A percentile compares a stretch with the other conserved stretches of the same genome.
These are phyloP conservation scores for Trichoderma sp. DNA, from an alignment of 2,329 filamentous ascomycete genomes.

Conservation along the genomic window DNA sequence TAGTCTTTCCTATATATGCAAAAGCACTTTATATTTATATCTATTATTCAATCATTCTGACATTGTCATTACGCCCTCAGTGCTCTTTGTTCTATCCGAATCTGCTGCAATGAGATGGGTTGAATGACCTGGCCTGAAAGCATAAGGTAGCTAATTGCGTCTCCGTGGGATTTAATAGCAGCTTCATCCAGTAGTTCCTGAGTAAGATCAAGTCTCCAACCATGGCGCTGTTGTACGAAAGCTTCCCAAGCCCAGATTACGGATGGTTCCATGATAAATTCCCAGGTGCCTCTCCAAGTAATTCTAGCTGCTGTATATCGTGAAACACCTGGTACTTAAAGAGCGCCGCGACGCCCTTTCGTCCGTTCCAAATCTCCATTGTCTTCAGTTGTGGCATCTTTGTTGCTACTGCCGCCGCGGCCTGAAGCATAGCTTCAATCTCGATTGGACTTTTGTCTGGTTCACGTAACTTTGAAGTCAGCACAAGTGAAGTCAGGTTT, in stretches of 20 bases:
- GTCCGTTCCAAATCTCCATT: conserved; percentile 37
- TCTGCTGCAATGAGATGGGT: conserved; percentile 23
- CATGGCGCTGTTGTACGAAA: conserved; percentile 16
- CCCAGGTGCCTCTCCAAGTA: conserved; percentile 22
- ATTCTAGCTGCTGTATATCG: conserved; percentile 18
- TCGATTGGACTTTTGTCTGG: conserved; percentile 17
- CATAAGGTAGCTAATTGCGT: conserved; percentile 23
- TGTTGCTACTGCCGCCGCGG: conserved; percentile 27
- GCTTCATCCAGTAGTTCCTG: conserved; percentile 20
- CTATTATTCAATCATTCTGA: not conserved
- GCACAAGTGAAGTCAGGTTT: conserved; percentile 29
- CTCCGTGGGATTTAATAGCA: conserved; percentile 23
- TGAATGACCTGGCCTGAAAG: conserved; percentile 21
- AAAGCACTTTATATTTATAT: not conserved
- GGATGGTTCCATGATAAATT: conserved; percentile 7
- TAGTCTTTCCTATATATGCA: not conserved
- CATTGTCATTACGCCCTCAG: not conserved
- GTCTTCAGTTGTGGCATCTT: conserved; percentile 33
- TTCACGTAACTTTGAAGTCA: conserved; percentile 30
- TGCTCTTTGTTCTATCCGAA: conserved; percentile 20
- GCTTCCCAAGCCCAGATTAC: conserved; percentile 25
- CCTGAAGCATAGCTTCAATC: conserved; percentile 28
- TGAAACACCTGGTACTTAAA: conserved; percentile 25
- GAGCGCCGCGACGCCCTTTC: conserved; percentile 25
- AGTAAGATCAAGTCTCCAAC: not conserved